Conservation (phyloP, 78 protist genomes). For the Planoprotostelium fungivorum region DNA sequence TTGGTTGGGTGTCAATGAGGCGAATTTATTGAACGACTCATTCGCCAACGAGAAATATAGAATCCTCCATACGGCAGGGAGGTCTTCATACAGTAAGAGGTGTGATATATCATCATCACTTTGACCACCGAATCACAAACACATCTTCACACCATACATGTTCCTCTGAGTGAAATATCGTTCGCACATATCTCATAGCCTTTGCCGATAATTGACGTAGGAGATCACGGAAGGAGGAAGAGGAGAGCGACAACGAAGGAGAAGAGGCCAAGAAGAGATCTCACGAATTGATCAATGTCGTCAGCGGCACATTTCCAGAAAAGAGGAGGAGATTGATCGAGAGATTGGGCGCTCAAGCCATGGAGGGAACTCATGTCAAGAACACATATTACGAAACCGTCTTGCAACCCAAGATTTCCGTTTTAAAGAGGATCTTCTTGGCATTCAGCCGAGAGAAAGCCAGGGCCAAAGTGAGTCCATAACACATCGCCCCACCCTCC, state of each 20-base stretch:
- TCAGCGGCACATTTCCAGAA: slow-evolving; percentile 35
- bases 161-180: no score
- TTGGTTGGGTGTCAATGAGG: slow-evolving; percentile 61
- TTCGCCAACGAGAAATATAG: slow-evolving; percentile 60
- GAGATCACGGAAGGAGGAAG: background rate
- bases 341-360: slow-evolving; percentile 40
- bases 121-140: background rate
- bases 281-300: background rate
- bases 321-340: slow-evolving; percentile 38
- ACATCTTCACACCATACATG: no score
- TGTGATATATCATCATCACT: background rate
- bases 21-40: slow-evolving; percentile 59
- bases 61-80: slow-evolving; percentile 50
- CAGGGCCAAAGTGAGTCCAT: slow-evolving; percentile 27
- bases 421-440: slow-evolving; percentile 43
- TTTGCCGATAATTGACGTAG: background rate
- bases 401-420: slow-evolving; percentile 31
- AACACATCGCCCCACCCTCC: background rate
- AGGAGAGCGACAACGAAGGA: slow-evolving; percentile 7
- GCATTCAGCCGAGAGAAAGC: slow-evolving; percentile 59
- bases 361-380: slow-evolving; percentile 44
- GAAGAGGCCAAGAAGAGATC: background rate
- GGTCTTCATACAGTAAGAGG: slow-evolving; percentile 47
- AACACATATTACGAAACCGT: slow-evolving; percentile 45
- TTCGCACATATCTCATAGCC: no score